Conservation (phyloP, 345 rosid genomes). For the Microcos paniculata region DNA sequence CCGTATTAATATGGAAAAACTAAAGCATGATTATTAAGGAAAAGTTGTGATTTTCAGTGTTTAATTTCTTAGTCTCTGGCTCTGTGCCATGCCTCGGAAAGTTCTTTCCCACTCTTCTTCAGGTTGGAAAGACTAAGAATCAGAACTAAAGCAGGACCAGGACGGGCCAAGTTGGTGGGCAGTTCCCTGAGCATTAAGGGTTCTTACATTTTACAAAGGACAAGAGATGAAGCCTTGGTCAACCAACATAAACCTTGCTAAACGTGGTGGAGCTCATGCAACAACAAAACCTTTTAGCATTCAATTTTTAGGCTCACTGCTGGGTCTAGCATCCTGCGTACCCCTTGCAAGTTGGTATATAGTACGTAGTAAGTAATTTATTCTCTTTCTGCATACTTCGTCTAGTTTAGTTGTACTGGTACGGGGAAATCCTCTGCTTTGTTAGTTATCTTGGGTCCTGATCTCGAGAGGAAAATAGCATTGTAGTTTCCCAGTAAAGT, state of each 20-base stretch:
- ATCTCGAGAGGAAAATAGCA: too few relatives aligned
- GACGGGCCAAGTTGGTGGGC: conserved; percentile 55
- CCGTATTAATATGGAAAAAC: too few relatives aligned
- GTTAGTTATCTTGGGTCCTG: too few relatives aligned
- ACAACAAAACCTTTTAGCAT: background rate
- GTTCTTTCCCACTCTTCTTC: background rate
- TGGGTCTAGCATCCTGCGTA: background rate
- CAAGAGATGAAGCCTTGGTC: conserved; percentile 29
- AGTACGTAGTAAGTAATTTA: background rate
- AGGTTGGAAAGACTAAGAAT: conserved; percentile 49
- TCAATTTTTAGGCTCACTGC: background rate
- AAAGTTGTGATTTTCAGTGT: too few relatives aligned
- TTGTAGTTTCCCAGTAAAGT: too few relatives aligned
- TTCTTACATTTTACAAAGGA: conserved; percentile 58
- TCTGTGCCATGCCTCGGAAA: too few relatives aligned
- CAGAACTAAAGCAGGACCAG: conserved; percentile 28
- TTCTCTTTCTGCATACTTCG: background rate
- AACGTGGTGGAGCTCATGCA: background rate
- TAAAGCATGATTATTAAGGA: too few relatives aligned
- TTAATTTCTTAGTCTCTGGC: too few relatives aligned
- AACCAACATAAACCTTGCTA: conserved; percentile 35
- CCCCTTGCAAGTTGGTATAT: conserved; percentile 5
- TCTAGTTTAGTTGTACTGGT: too few relatives aligned
- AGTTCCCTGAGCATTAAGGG: conserved; percentile 51
- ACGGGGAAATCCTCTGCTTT: too few relatives aligned